Conservation (phyloP, 2,329 filamentous ascomycete genomes). For the Trichoderma semiorbis region DNA sequence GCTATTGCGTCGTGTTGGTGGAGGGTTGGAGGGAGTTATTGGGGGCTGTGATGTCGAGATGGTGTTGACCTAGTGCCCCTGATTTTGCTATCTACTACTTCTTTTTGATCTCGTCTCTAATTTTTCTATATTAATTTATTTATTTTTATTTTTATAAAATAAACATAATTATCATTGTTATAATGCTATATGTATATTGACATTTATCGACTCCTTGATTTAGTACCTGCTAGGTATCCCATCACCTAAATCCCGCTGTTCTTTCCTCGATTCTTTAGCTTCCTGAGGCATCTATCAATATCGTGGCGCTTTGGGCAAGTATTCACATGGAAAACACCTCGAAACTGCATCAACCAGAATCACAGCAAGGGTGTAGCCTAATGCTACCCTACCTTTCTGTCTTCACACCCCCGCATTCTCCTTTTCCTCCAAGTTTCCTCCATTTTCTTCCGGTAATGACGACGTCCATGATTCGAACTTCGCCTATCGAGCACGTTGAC, state of each 20-base stretch:
- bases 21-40: not conserved
- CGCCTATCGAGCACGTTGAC: slow-evolving; percentile 3
- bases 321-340: not conserved
- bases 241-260: not conserved
- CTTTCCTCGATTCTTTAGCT: not conserved
- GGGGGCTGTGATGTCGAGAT: not conserved
- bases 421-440: not conserved
- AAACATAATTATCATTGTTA: too few relatives aligned
- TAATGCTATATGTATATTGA: not conserved
- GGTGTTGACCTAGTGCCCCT: not conserved
- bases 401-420: not conserved
- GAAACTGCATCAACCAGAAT: not conserved
- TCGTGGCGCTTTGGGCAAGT: not conserved
- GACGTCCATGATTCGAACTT: not conserved
- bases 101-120: not conserved
- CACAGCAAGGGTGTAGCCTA: not conserved
- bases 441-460: not conserved
- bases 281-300: not conserved
- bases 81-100: not conserved
- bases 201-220: not conserved
- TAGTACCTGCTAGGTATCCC: too few relatives aligned
- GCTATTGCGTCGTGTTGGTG: not conserved
- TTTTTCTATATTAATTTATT: not conserved
- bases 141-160: not conserved
- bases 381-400: not conserved